These are phyloP conservation scores for Neospermospora avenae DNA, from an alignment of 2,329 filamentous ascomycete species.

Conservation along the genomic window DNA sequence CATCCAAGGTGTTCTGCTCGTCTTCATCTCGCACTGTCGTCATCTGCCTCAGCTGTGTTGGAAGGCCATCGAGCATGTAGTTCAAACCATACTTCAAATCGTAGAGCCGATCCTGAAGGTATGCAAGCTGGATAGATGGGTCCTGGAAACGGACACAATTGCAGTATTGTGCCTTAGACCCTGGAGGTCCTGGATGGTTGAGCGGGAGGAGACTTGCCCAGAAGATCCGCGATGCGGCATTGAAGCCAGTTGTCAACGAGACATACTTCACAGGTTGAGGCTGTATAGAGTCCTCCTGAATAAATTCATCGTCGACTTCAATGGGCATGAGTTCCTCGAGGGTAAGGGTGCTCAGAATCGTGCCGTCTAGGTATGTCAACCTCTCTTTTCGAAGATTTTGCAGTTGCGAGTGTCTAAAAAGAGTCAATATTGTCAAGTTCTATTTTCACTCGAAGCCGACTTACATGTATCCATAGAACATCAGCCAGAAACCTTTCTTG, in stretches of 20 bases:
- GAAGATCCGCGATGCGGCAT: slow-evolving; percentile 32
- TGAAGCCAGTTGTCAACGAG: slow-evolving; percentile 34
- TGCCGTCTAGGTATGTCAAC: slow-evolving; percentile 33
- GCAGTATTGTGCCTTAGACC: neutral
- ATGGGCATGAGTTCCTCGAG: slow-evolving; percentile 36
- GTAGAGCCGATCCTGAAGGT: slow-evolving; percentile 31
- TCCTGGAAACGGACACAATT: slow-evolving; percentile 2
- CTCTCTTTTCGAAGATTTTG: slow-evolving; percentile 28
- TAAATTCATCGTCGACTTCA: slow-evolving; percentile 36
- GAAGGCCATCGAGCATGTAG: slow-evolving; percentile 32
- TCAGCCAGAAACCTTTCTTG: slow-evolving; percentile 39
- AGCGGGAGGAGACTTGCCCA: slow-evolving; percentile 16
- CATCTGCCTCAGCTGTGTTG: slow-evolving; percentile 30
- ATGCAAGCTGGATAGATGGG: slow-evolving; percentile 16
- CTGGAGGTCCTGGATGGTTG: slow-evolving; percentile 5
- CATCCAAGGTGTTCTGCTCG: neutral
- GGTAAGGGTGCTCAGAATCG: slow-evolving; percentile 32
- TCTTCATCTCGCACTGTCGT: slow-evolving; percentile 23
- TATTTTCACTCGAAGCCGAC: neutral
- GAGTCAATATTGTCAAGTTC: neutral
- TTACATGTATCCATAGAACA: slow-evolving; percentile 34
- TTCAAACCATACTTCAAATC: slow-evolving; percentile 33
- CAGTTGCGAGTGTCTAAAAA: slow-evolving; percentile 20
- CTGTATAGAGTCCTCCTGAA: slow-evolving; percentile 17
- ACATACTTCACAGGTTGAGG: slow-evolving; percentile 23